Base-by-base conservation (phyloP, 257 asterid species). In the Penstemon newberryi region DNA sequence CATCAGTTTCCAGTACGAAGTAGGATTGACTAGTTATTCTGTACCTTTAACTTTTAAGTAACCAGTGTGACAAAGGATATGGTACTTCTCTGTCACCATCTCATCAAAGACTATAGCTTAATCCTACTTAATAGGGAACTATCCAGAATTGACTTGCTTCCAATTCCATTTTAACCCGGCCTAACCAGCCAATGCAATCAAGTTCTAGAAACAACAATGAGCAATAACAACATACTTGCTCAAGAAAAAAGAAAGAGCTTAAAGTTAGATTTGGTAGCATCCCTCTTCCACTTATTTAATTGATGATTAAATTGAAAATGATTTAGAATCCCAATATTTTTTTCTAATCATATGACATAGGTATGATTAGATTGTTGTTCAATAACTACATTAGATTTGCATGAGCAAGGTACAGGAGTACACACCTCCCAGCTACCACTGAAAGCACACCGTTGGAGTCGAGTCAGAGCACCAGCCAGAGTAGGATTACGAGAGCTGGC, bases 401-500 rank as follows among this genome's bases (percentile, higher is more conserved):
- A 67, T 25, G 50, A 65, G 4, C 55, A 62, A 70, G 67, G 62
- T 51, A 54, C 54, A 54, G 63, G 66, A 67, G 58, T 18, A 53
- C 65, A 63, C 75, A 94, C 99, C 97, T 94, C 97, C 99, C 99
- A 94, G 86, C 97, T 87, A 72, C 99, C 97, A 81, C 96, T 91
- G 81, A 91, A 89, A 75, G 99, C 99, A 80, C 97, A 89, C 74
- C 97, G 85, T 73, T 94, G 99, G 64, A 94, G 99, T 67, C 99
- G 92, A 77, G 99, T 94, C 71, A 94, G 80, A 79, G 99, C 99
- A 66, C 97, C 96, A 71, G 95, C 90, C 60, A 94, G 90, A 42
- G 99, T 94, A 64, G 99, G 99, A 76, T 94, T 94, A 40, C 99
- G 99, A 68, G 99, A 94, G 84, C 99, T 94, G 65, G 99, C 99